Conservation (phyloP, 2,329 filamentous ascomycete species). For the Colletotrichum siamense region DNA sequence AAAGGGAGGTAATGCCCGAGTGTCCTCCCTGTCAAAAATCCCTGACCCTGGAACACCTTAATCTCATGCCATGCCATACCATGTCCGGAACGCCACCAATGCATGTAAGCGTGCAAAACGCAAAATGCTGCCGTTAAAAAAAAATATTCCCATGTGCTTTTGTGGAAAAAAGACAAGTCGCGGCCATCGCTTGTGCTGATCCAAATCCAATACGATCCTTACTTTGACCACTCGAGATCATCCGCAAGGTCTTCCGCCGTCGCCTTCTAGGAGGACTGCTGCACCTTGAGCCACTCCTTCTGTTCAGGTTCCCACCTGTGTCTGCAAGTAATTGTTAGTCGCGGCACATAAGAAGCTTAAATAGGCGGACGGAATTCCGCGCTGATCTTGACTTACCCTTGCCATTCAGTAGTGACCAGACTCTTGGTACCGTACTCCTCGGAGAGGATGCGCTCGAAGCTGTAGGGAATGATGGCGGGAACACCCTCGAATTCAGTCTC, state of each 20-base stretch:
- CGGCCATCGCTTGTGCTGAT: not conserved
- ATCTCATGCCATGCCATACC: conserved; percentile 4
- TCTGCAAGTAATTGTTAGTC: conserved; percentile 40
- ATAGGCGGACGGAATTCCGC: not conserved
- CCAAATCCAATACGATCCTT: not conserved
- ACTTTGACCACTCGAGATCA: not conserved
- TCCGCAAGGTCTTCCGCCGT: not conserved
- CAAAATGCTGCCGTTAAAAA: not conserved
- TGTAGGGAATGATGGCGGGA: conserved; percentile 71
- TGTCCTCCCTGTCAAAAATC: not conserved
- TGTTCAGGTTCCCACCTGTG: conserved; percentile 64
- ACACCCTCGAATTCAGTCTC: conserved; percentile 78
- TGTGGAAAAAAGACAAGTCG: not conserved
- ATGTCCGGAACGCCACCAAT: conserved; percentile 10
- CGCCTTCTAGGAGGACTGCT: not conserved
- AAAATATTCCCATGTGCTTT: not conserved
- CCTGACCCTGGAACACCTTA: conserved; percentile 3
- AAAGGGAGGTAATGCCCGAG: not conserved
- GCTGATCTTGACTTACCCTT: conserved; percentile 53
- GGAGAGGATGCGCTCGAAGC: conserved; percentile 68
- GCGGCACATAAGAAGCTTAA: not conserved
- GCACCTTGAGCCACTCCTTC: conserved; percentile 63
- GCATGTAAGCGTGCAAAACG: conserved; percentile 7
- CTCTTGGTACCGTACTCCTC: conserved; percentile 71
- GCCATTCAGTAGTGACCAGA: conserved; percentile 64